Evolutionary conservation across 441 rosid genomes (phyloP).

Genomic region (Bruguiera hainesii): DNA sequence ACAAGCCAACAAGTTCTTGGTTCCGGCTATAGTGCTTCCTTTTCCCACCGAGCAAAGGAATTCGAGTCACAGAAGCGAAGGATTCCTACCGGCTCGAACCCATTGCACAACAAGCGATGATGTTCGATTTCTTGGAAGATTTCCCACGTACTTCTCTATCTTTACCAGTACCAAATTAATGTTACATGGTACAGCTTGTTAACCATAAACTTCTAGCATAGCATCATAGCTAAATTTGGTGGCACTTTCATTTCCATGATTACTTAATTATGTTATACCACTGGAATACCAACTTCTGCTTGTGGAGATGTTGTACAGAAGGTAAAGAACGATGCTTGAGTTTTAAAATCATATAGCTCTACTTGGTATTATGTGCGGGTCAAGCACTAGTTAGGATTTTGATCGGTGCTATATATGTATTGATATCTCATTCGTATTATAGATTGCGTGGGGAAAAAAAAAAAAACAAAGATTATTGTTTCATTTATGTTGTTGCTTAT

Average conservation of each 20-base stretch:
- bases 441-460: too few species aligned
- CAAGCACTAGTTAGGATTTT: not conserved
- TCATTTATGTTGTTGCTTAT: too few species aligned
- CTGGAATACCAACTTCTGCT: not conserved
- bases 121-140: not conserved
- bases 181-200: not conserved
- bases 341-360: constrained; percentile 2
- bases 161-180: not conserved
- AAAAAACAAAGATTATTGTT: too few species aligned
- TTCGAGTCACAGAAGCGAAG: constrained; percentile 44
- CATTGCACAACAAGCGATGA: constrained; percentile 57
- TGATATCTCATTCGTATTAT: too few species aligned
- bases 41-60: constrained; percentile 23
- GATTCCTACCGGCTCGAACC: constrained; percentile 67
- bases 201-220: not conserved
- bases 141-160: not conserved
- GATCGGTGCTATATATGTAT: too few species aligned
- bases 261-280: not conserved
- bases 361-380: not conserved
- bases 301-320: constrained; percentile 25
- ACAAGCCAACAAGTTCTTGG: constrained; percentile 1
- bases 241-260: not conserved
- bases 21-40: constrained; percentile 4
- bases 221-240: constrained; percentile 6
- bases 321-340: constrained; percentile 4